These are phyloP conservation scores for Chamaecrista fasciculata DNA, from an alignment of 306 rosid genomes.

Conservation along the genomic window DNA sequence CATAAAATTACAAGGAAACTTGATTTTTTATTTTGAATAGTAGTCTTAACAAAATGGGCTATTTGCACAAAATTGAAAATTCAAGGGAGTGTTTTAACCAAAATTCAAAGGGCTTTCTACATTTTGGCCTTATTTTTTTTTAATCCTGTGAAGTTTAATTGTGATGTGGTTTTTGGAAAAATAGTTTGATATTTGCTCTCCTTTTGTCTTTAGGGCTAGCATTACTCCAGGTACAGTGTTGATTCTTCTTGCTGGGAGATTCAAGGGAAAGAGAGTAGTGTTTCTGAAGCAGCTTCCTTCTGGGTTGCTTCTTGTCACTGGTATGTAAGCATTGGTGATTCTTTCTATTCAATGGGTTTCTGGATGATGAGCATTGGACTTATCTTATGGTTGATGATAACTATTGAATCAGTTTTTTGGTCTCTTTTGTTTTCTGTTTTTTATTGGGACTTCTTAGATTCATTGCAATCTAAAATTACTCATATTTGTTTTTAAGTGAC, in stretches of 20 bases:
- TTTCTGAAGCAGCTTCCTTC: conserved; percentile 64
- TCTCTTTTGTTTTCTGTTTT: neutral
- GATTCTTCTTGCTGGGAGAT: conserved; percentile 62
- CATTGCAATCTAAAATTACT: too few species aligned
- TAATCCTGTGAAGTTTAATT: too few species aligned
- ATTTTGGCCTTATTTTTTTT: too few species aligned
- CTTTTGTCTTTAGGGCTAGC: conserved; percentile 39
- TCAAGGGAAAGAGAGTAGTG: conserved; percentile 65
- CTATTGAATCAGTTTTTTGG: neutral
- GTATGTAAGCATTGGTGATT: conserved; percentile 31
- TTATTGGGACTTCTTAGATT: too few species aligned
- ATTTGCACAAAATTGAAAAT: too few species aligned
- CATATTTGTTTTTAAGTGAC: too few species aligned
- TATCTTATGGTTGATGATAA: neutral
- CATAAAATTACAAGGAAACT: too few species aligned
- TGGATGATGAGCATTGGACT: neutral
- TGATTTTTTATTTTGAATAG: too few species aligned
- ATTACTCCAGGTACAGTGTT: conserved; percentile 59
- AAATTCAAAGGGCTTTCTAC: too few species aligned
- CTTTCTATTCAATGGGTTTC: neutral
- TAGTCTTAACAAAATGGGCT: too few species aligned
- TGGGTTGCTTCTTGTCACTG: conserved; percentile 65
- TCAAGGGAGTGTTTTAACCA: too few species aligned
- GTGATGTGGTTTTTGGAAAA: too few species aligned
- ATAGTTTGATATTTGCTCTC: neutral